Evolutionary conservation across 305 asterid species (phyloP), one percentile per base, ranked within the genome.

Genomic region (Fraxinus albicans): DNA sequence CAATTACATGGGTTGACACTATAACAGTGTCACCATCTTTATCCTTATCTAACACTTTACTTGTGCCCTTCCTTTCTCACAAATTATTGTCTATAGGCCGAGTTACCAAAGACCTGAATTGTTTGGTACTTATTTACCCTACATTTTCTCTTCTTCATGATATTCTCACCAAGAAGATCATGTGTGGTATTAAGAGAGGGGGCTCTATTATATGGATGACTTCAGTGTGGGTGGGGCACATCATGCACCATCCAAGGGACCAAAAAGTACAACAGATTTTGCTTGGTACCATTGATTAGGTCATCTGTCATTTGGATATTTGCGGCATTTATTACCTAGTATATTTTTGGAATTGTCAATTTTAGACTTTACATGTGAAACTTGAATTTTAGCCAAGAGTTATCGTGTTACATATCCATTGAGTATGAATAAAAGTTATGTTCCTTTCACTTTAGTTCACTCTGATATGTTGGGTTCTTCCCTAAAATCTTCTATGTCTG

Each of bases 151-250:
- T 47, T 47, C 1, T 47, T 47, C 47, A 10, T 0, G 50, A 42
- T 42, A 42, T 42, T 42, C 4, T 42, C 50, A 42, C 15, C 15
- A 10, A 42, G 50, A 13, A 42, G 15, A 42, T 42, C 50, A 42
- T 15, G 53, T 13, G 3, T 44, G 21, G 34, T 77, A 77, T 55
- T 77, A 77, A 19, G 80, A 44, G 33, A 27, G 35, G 79, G 58
- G 67, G 34, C 13, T 76, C 4, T 76, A 76, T 53, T 76, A 19
- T 10, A 19, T 76, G 80, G 80, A 77, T 15, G 69, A 77, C 40
- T 7, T 77, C 19, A 77, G 35, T 13, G 4, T 44, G 7, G 67
- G 34, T 2, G 0, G 8, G 10, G 36, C 65, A 36, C 8, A 77
- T 7, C 27, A 44, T 23, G 34, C 44, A 12, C 44, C 60, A 44